Conservation (phyloP, 495 filamentous ascomycete genomes). For the Xylaria longipes region DNA sequence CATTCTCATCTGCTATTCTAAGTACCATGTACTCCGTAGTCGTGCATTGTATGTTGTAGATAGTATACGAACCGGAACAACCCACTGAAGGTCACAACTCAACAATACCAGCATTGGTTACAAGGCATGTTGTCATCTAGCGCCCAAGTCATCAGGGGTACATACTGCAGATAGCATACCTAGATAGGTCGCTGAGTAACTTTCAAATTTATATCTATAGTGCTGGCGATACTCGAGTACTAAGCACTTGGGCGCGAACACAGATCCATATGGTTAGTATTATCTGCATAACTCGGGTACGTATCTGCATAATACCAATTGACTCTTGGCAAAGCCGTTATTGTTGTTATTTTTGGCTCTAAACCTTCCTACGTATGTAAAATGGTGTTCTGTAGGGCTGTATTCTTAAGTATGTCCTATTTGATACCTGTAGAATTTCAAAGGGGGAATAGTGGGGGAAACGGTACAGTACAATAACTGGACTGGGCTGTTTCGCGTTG, state of each 20-base stretch:
- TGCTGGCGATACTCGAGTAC: background rate
- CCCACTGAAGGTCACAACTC: background rate
- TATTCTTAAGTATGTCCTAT: background rate
- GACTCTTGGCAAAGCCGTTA: conserved; percentile 15
- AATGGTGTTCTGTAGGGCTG: background rate
- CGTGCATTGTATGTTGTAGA: background rate
- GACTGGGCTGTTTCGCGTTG: too few species aligned
- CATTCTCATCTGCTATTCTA: background rate
- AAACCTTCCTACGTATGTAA: background rate
- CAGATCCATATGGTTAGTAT: background rate
- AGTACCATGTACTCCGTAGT: too few species aligned
- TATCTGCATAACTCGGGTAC: background rate
- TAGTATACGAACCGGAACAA: background rate
- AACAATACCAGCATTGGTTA: background rate
- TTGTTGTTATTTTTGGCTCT: conserved; percentile 16
- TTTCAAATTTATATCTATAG: background rate
- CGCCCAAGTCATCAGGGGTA: background rate
- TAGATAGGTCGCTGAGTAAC: background rate
- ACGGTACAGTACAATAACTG: background rate
- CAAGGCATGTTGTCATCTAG: background rate
- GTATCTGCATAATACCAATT: background rate
- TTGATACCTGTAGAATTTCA: background rate
- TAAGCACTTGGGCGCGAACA: background rate
- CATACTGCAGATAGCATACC: background rate
- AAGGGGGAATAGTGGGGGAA: background rate